Percentiles rank a stretch among this genome's conserved stretches.
Evolutionary conservation across 2,329 filamentous ascomycete species (phyloP).

Genomic region (Colletotrichum tropicicola): DNA sequence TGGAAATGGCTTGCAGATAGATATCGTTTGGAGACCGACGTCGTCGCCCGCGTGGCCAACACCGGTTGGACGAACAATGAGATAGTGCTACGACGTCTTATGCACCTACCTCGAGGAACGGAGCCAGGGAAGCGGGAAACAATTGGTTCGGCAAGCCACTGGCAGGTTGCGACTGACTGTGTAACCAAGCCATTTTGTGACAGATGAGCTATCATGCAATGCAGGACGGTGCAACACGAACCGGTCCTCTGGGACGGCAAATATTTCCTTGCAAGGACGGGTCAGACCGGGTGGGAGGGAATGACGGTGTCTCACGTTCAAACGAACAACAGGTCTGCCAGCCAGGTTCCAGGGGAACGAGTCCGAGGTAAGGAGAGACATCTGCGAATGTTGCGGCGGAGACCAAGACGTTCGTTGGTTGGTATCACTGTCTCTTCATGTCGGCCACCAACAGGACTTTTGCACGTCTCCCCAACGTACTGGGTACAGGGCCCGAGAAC

Average conservation of each 20-base stretch:
- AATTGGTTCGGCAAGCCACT: conserved; percentile 5
- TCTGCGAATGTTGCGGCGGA: neutral
- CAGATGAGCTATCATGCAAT: conserved; percentile 1
- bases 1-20: too few relatives aligned
- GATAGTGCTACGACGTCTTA: neutral
- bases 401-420: neutral
- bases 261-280: neutral
- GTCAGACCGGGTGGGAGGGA: neutral
- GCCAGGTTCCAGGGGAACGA: neutral
- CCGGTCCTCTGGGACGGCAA: conserved; percentile 10
- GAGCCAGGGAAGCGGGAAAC: neutral
- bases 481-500: conserved; percentile 15
- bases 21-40: neutral
- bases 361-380: neutral
- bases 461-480: neutral
- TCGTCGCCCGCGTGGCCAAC: neutral
- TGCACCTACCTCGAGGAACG: conserved; percentile 3
- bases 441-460: conserved; percentile 1
- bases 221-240: conserved; percentile 3
- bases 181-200: conserved; percentile 16
- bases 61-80: neutral
- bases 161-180: neutral
- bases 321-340: neutral
- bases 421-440: neutral
- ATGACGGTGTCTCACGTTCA: neutral